Evolutionary conservation across 1,284 basidiomycete genomes (phyloP).

Genomic region (Trichosporon faecale): DNA sequence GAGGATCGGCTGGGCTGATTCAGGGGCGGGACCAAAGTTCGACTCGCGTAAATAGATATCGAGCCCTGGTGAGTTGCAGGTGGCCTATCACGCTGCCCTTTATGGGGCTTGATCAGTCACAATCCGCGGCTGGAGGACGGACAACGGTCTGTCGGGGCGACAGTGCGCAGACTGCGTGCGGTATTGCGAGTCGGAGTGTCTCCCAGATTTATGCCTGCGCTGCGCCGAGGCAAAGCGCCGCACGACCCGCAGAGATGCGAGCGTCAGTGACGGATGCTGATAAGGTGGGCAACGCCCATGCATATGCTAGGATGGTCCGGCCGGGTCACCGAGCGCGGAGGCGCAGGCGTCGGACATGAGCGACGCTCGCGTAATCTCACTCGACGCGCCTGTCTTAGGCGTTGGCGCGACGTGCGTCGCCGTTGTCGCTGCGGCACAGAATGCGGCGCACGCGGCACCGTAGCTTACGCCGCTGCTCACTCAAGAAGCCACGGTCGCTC

Average conservation of each 20-base stretch:
- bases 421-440: not conserved
- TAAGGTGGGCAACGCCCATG: not conserved
- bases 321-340: constrained; percentile 1
- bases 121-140: not conserved
- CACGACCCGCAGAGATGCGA: not conserved
- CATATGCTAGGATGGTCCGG: constrained; percentile 5
- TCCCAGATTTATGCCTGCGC: not conserved
- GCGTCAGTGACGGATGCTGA: not conserved
- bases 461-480: constrained; percentile 12
- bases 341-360: not conserved
- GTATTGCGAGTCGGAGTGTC: not conserved
- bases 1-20: not conserved
- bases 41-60: constrained; percentile 2
- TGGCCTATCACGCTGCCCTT: not conserved
- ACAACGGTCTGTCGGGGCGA: not conserved
- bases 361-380: not conserved
- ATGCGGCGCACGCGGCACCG: not conserved
- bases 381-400: not conserved
- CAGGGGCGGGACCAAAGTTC: not conserved
- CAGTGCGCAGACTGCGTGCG: not conserved
- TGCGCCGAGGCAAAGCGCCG: too few relatives aligned
- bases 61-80: not conserved
- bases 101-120: not conserved
- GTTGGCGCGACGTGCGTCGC: not conserved
- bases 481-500: constrained; percentile 51